Conservation (phyloP, 2,329 filamentous ascomycete genomes). For the Phyllosticta ampelicida region DNA sequence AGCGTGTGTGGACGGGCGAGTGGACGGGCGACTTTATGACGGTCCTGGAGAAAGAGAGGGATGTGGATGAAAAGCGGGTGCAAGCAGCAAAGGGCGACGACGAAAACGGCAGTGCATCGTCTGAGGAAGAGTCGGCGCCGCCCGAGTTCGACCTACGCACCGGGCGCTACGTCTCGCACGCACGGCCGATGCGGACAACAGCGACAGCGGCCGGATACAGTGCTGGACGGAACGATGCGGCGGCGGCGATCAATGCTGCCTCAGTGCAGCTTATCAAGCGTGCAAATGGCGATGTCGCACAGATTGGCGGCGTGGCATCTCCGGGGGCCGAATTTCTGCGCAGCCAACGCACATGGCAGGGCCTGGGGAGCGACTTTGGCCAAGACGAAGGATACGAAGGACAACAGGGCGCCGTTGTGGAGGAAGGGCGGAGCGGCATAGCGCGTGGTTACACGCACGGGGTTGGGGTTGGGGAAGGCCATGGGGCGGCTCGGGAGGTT, state of each 20-base stretch:
- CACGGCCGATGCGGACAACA: constrained; percentile 52
- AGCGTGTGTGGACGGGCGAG: constrained; percentile 72
- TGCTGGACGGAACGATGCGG: constrained; percentile 13
- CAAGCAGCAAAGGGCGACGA: constrained; percentile 18
- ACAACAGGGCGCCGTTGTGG: constrained; percentile 53
- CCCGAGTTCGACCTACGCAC: constrained; percentile 91
- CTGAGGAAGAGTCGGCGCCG: constrained; percentile 55
- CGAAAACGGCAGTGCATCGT: constrained; percentile 43
- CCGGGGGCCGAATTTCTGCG: constrained; percentile 82
- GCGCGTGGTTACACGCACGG: constrained; percentile 61
- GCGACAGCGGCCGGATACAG: constrained; percentile 9
- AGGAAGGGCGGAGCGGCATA: constrained; percentile 78
- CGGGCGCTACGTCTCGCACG: constrained; percentile 68
- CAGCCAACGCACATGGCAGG: constrained; percentile 79
- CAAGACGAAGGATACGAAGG: constrained; percentile 50
- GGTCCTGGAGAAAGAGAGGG: constrained; percentile 38
- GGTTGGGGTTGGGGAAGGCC: constrained; percentile 30
- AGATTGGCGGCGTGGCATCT: constrained; percentile 76
- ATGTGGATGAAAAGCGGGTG: constrained; percentile 12
- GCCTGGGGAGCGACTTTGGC: constrained; percentile 78
- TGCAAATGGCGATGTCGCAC: constrained; percentile 60
- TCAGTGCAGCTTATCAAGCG: constrained; percentile 46
- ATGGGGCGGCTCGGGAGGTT: constrained; percentile 44
- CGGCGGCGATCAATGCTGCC: neutral
- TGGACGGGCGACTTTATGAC: constrained; percentile 83